Percentiles rank a stretch among this genome's conserved stretches.
phyloP scores from a whole-genome alignment of 148 eudicot species.

The Salicornia ramosissima region DNA sequence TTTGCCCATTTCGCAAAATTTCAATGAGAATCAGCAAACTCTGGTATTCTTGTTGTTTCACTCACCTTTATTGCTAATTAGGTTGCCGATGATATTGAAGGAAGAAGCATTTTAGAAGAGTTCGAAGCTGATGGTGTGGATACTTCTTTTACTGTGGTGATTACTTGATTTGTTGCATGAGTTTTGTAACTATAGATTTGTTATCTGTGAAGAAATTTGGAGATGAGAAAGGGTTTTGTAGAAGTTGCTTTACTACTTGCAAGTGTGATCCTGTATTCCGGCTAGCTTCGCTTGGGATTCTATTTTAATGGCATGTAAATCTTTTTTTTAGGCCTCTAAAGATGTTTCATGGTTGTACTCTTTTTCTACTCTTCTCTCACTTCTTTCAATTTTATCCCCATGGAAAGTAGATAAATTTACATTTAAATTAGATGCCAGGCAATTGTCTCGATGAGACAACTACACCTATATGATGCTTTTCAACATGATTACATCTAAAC shows the following conservation, averaged over 20 bases:
- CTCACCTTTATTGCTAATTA: conserved; percentile 19
- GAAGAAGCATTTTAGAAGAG: conserved; percentile 71
- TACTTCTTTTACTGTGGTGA: conserved; percentile 75
- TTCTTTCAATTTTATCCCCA: background rate
- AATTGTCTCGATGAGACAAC: background rate
- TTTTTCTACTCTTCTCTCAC: background rate
- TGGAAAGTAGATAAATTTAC: background rate
- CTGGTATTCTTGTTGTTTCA: background rate
- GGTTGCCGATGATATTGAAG: conserved; percentile 87
- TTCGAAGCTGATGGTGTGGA: conserved; percentile 79
- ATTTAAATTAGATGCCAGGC: background rate
- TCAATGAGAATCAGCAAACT: background rate
- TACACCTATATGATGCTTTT: background rate
- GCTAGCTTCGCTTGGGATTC: background rate
- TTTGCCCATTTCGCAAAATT: background rate
- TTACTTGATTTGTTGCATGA: background rate
- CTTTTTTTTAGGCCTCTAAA: background rate
- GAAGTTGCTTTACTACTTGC: background rate
- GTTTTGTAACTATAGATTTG: background rate
- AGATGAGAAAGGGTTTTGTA: background rate
- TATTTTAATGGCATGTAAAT: background rate
- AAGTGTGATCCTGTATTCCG: no score
- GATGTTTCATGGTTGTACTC: background rate
- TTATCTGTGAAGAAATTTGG: no score
- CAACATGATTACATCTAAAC: background rate